Evolutionary conservation across 177 flowering plant species (phyloP).

Genomic region (Vitis hybrid): DNA sequence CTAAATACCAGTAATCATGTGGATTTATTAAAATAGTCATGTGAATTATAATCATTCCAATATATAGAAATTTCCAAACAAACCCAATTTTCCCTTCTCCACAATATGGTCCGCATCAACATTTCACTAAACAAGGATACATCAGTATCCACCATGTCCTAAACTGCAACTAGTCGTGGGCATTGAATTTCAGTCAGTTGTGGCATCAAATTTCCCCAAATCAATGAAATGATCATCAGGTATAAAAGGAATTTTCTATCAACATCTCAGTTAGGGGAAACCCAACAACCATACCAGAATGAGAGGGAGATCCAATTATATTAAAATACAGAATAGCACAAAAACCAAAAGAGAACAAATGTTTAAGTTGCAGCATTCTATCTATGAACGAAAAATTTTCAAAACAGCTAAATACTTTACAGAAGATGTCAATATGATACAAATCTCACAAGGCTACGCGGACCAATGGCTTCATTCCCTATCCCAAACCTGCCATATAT

Average conservation of each 20-base stretch:
- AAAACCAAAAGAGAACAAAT: neutral
- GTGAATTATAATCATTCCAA: too few relatives aligned
- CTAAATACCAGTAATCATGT: too few relatives aligned
- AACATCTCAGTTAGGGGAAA: too few relatives aligned
- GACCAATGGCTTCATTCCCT: constrained; percentile 56
- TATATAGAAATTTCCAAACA: too few relatives aligned
- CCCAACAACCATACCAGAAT: neutral
- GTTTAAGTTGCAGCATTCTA: neutral
- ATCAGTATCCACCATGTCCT: neutral
- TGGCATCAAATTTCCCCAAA: too few relatives aligned
- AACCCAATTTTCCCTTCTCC: too few relatives aligned
- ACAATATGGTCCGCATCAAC: too few relatives aligned
- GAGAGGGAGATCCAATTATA: neutral
- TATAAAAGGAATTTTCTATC: too few relatives aligned
- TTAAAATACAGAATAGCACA: neutral
- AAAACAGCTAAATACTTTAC: constrained; percentile 20
- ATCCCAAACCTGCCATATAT: constrained; percentile 17
- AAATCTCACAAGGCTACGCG: constrained; percentile 28
- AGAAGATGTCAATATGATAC: constrained; percentile 21
- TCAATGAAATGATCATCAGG: too few relatives aligned
- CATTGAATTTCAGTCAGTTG: too few relatives aligned
- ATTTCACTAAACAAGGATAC: neutral
- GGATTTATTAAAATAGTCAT: too few relatives aligned
- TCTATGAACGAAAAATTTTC: constrained; percentile 8
- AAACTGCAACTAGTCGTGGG: too few relatives aligned